These are phyloP conservation scores for Annulohypoxylon nitens DNA, from an alignment of 495 filamentous ascomycete genomes.

Conservation along the genomic window DNA sequence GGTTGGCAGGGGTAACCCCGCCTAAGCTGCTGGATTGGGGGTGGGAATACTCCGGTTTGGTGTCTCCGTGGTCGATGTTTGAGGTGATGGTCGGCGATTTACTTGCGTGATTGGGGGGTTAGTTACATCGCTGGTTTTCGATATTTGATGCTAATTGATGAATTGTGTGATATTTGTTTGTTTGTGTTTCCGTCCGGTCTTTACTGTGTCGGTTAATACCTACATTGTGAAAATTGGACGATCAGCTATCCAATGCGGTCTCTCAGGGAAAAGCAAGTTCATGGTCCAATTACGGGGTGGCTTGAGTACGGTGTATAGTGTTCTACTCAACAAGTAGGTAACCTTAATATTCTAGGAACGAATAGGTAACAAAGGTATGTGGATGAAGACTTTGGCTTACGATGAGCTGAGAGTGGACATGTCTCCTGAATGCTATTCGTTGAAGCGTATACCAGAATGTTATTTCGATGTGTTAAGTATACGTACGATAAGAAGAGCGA, in stretches of 20 bases:
- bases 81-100: slow-evolving; percentile 1
- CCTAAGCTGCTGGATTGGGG: background rate
- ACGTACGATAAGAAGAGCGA: background rate
- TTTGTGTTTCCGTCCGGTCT: background rate
- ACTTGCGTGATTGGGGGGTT: slow-evolving; percentile 5
- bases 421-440: background rate
- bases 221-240: background rate
- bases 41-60: slow-evolving; percentile 4
- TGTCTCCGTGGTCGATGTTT: background rate
- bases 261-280: no score
- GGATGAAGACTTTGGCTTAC: background rate
- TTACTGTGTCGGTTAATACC: background rate
- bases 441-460: background rate
- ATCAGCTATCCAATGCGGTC: background rate
- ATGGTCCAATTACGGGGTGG: no score
- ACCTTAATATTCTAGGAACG: background rate
- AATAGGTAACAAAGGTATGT: background rate
- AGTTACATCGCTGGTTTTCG: background rate
- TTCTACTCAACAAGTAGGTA: no score
- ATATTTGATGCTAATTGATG: background rate
- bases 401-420: background rate
- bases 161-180: slow-evolving; percentile 9
- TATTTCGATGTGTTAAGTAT: background rate
- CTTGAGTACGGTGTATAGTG: no score
- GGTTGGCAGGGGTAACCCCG: background rate